A percentile compares a stretch with the other conserved stretches of the same genome.
These are phyloP conservation scores for Cyamopsis tetragonoloba DNA, from an alignment of 306 rosid species.

Conservation along the genomic window DNA sequence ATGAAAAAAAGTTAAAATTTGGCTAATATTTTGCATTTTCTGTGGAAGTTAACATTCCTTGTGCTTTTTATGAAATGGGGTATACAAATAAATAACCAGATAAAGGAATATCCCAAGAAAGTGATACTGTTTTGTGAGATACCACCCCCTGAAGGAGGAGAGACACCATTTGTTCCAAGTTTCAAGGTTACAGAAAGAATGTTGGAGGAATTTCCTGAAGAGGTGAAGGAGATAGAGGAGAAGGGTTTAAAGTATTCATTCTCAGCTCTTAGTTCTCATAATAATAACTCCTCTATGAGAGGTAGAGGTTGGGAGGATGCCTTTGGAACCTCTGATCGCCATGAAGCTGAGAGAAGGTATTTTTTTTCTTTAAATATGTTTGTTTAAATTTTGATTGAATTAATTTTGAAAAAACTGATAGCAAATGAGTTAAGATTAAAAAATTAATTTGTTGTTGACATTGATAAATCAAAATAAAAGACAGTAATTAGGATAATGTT, in stretches of 20 bases:
- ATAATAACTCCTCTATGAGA: constrained; percentile 61
- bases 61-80: neutral
- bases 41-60: neutral
- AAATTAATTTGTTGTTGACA: too few species aligned
- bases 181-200: constrained; percentile 63
- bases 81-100: constrained; percentile 33
- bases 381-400: too few species aligned
- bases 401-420: too few species aligned
- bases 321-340: constrained; percentile 56
- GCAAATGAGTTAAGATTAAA: too few species aligned
- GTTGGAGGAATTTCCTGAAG: constrained; percentile 69
- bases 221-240: constrained; percentile 53
- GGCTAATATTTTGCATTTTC: constrained; percentile 5
- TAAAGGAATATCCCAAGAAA: constrained; percentile 61
- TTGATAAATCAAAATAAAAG: too few species aligned
- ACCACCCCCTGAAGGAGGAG: constrained; percentile 86
- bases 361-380: neutral
- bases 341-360: constrained; percentile 64
- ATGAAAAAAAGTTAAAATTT: neutral
- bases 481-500: too few species aligned
- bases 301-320: constrained; percentile 90
- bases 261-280: constrained; percentile 50
- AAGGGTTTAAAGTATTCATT: constrained; percentile 63
- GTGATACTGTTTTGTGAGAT: constrained; percentile 67
- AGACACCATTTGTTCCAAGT: constrained; percentile 83